Base-by-base conservation (phyloP, 345 rosid genomes). In the Melaleuca quinquenervia region DNA sequence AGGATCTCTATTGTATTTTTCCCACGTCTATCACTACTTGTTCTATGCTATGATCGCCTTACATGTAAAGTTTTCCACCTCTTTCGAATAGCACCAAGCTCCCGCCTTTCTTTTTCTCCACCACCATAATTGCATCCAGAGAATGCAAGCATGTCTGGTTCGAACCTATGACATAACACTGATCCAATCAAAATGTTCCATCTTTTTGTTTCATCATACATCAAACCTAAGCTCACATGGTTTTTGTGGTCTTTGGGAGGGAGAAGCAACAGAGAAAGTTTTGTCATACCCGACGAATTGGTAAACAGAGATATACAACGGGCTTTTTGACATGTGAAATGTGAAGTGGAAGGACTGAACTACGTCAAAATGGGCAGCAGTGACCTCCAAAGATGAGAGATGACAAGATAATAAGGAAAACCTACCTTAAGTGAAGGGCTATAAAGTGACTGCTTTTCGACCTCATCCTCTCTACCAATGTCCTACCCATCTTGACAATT, bases 61-160 rank as follows among this genome's bases (percentile, higher is more conserved):
- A 95, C 98, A 82, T 92, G 99, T 87, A 97, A 92, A 52, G 88
- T 92, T 92, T 93, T 94, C 98, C 98, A 97, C 87, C 99, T 94
- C 89, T 91, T 94, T 89, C 98, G 91, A 83, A 97, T 92, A 64
- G 91, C 90, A 82, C 97, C 96, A 50, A 97, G 95, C 86, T 95
- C 96, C 12, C 83, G 87, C 87, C 88, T 93, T 92, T 96, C 99
- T 88, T 92, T 92, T 50, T 94, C 94, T 85, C 99, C 98, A 52
- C 99, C 98, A 8, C 98, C 98, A 36, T 93, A 97, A 89, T 97
- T 90, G 87, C 99, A 96, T 86, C 98, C 97, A 82, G 98, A 96
- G 93, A 97, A 97, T 51, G 99, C 99, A 74, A 97, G 94, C 98
- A 97, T 97, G 89, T 97, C 99, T 87, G 96, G 92, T 87, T 97